phyloP scores from a whole-genome alignment of 345 rosid species.

The Triadica sebifera region DNA sequence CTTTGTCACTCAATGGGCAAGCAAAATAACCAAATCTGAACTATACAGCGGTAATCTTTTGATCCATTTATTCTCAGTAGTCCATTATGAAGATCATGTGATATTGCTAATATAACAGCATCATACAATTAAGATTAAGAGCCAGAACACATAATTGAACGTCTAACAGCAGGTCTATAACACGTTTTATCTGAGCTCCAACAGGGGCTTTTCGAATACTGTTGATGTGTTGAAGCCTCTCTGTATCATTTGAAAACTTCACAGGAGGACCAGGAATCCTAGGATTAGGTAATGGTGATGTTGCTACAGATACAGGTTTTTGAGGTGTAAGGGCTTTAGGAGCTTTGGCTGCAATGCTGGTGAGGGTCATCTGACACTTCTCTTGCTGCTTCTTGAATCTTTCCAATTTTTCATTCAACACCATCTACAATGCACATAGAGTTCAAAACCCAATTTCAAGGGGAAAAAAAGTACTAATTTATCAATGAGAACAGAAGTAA shows the following conservation, averaged over 20 bases:
- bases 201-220: constrained; percentile 68
- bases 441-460: background rate
- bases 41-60: background rate
- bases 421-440: constrained; percentile 39
- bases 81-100: background rate
- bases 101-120: background rate
- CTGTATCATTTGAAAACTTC: constrained; percentile 73
- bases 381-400: constrained; percentile 78
- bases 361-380: constrained; percentile 61
- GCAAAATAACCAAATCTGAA: background rate
- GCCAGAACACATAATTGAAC: constrained; percentile 22
- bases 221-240: constrained; percentile 63
- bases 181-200: constrained; percentile 91
- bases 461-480: background rate
- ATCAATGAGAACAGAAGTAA: background rate
- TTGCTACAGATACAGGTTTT: constrained; percentile 21
- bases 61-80: background rate
- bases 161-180: constrained; percentile 62
- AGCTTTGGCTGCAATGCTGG: constrained; percentile 54
- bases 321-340: constrained; percentile 32
- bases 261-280: constrained; percentile 47
- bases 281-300: constrained; percentile 33
- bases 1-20: background rate
- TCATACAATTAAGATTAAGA: background rate
- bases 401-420: constrained; percentile 56